Percentiles rank a stretch among this genome's conserved stretches.
phyloP scores from a whole-genome alignment of 2,329 filamentous ascomycete species.

The Neonectria coccinea region DNA sequence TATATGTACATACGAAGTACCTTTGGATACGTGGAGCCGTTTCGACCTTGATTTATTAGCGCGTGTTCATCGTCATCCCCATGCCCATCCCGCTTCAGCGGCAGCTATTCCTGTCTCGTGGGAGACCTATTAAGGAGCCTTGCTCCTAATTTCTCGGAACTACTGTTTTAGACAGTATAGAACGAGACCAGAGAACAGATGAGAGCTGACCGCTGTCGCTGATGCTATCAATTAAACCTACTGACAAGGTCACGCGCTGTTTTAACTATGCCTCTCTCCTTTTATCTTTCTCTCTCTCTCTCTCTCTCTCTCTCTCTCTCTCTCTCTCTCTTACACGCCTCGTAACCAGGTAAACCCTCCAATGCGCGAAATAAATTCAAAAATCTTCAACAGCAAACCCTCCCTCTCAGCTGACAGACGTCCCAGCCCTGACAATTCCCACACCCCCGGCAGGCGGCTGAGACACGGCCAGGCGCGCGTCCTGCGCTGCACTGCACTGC shows the following conservation, averaged over 20 bases:
- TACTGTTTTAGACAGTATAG: neutral
- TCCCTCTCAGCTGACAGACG: neutral
- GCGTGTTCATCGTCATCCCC: slow-evolving; percentile 25
- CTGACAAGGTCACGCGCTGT: neutral
- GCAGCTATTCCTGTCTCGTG: slow-evolving; percentile 28
- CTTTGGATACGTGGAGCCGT: neutral
- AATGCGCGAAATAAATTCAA: slow-evolving; percentile 1
- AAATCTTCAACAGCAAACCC: neutral
- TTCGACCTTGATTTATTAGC: slow-evolving; percentile 20
- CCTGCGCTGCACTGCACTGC: slow-evolving; percentile 1
- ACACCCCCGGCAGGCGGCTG: slow-evolving; percentile 26
- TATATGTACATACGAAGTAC: too few species aligned
- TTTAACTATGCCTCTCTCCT: neutral
- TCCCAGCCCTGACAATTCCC: slow-evolving; percentile 6
- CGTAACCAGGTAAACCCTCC: neutral
- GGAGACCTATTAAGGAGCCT: neutral
- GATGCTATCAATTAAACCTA: neutral
- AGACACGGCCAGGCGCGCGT: slow-evolving; percentile 28
- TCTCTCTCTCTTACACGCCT: neutral
- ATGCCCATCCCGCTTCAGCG: slow-evolving; percentile 30
- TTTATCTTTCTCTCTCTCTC: neutral
- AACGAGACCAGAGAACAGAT: neutral
- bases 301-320: too few species aligned
- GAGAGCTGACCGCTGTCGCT: neutral
- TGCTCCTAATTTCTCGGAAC: neutral